A percentile compares a stretch with the other conserved stretches of the same genome.
phyloP scores from a whole-genome alignment of 1,284 basidiomycete genomes.

The Cerioporus squamosus region DNA sequence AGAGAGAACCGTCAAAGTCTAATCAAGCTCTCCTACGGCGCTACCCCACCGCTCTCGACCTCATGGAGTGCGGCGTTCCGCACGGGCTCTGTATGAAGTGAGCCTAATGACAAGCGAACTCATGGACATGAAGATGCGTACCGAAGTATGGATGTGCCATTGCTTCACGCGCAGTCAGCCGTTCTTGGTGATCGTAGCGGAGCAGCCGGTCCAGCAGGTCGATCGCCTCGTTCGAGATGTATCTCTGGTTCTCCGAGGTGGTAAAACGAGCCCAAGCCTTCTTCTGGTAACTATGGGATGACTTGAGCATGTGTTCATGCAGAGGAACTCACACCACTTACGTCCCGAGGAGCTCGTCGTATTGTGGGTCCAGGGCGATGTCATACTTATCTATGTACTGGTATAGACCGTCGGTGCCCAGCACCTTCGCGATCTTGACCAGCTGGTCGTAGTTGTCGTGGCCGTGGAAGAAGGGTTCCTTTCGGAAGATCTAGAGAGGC shows the following conservation, averaged over 20 bases:
- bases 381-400: slow-evolving; percentile 92
- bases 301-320: slow-evolving; percentile 14
- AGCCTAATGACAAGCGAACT: slow-evolving; percentile 26
- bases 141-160: slow-evolving; percentile 91
- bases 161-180: slow-evolving; percentile 91
- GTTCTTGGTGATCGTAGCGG: slow-evolving; percentile 96
- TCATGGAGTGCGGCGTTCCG: slow-evolving; percentile 55
- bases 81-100: slow-evolving; percentile 54
- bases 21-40: slow-evolving; percentile 53
- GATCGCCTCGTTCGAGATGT: slow-evolving; percentile 97
- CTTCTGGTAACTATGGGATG: slow-evolving; percentile 73
- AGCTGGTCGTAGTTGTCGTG: slow-evolving; percentile 99
- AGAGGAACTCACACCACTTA: slow-evolving; percentile 31
- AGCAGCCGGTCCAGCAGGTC: slow-evolving; percentile 96
- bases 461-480: slow-evolving; percentile 99
- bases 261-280: slow-evolving; percentile 96
- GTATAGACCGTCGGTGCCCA: slow-evolving; percentile 96
- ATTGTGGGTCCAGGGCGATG: slow-evolving; percentile 90
- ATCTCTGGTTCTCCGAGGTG: slow-evolving; percentile 94
- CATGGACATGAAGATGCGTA: slow-evolving; percentile 34
- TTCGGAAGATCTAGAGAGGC: slow-evolving; percentile 87
- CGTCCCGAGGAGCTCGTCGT: slow-evolving; percentile 89
- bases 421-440: slow-evolving; percentile 97
- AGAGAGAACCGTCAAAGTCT: slow-evolving; percentile 2
- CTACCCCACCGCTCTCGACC: slow-evolving; percentile 71